Percentiles rank a stretch among this genome's conserved stretches.
Evolutionary conservation across 805 yeast species (phyloP).

Genomic region (Suhomyces prunicola): DNA sequence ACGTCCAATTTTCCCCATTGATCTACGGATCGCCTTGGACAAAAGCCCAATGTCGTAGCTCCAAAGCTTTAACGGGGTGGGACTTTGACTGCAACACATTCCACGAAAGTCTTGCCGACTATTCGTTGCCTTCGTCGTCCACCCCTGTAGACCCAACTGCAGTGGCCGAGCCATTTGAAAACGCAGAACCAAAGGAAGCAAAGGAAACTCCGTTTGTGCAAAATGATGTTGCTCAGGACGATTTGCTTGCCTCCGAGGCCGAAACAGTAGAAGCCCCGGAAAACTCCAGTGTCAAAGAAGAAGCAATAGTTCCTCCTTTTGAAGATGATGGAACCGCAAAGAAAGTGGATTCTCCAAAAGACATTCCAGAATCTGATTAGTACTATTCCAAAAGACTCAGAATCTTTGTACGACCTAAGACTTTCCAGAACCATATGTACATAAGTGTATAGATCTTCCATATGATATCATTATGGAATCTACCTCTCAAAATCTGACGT

Average conservation of each 20-base stretch:
- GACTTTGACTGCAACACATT: constrained; percentile 80
- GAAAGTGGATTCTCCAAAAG: constrained; percentile 1
- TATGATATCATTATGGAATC: not conserved
- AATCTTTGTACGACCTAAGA: not conserved
- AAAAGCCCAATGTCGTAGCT: constrained; percentile 54
- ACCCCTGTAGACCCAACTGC: constrained; percentile 2
- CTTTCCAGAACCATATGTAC: not conserved
- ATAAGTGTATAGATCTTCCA: not conserved
- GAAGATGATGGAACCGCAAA: constrained; percentile 8
- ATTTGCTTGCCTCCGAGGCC: not conserved
- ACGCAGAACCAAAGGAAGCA: constrained; percentile 17
- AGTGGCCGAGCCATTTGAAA: constrained; percentile 12
- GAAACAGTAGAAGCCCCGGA: constrained; percentile 5
- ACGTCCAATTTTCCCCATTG: constrained; percentile 63
- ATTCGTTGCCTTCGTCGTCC: constrained; percentile 11
- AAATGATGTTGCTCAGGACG: constrained; percentile 5
- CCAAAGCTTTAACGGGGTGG: constrained; percentile 68
- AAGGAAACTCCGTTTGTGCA: constrained; percentile 21
- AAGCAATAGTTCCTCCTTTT: constrained; percentile 12
- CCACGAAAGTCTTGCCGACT: constrained; percentile 29
- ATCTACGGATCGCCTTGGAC: constrained; percentile 84
- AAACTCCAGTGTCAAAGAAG: constrained; percentile 7
- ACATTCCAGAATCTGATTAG: constrained; percentile 11
- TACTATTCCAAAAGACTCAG: no score
- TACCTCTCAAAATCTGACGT: not conserved